Percentiles rank a stretch among this genome's conserved stretches.
phyloP scores from a whole-genome alignment of 1,139 yeast species.

The Candida sp. region DNA sequence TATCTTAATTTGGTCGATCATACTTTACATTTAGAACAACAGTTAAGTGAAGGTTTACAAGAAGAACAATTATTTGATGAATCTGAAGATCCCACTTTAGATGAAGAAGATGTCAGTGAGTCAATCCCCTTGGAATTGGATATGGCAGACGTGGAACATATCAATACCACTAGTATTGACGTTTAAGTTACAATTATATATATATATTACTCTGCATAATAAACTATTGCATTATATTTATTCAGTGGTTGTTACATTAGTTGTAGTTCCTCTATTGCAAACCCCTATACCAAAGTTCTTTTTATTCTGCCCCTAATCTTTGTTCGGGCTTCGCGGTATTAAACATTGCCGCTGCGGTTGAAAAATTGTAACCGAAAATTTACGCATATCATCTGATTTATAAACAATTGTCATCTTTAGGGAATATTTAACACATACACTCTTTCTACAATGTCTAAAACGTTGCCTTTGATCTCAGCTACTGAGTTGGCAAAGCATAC shows the following conservation, averaged over 20 bases:
- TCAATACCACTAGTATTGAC: not conserved
- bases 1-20: constrained; percentile 93
- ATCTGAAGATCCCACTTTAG: constrained; percentile 9
- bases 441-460: constrained; percentile 16
- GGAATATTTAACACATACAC: not conserved
- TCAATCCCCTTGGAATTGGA: constrained; percentile 1
- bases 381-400: too few relatives aligned
- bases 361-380: too few relatives aligned
- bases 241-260: too few relatives aligned
- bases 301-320: not conserved
- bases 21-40: constrained; percentile 70
- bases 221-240: not conserved
- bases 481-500: constrained; percentile 49
- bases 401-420: not conserved
- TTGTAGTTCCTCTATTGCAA: too few relatives aligned
- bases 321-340: not conserved
- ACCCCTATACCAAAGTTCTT: too few relatives aligned
- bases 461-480: constrained; percentile 31
- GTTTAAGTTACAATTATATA: not conserved
- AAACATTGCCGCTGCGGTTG: not conserved
- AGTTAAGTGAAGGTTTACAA: constrained; percentile 13
- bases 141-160: not conserved
- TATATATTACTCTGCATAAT: not conserved
- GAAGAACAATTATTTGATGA: constrained; percentile 1
- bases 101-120: constrained; percentile 10